phyloP scores from a whole-genome alignment of 2,329 filamentous ascomycete species.

The Xylariales sp. region DNA sequence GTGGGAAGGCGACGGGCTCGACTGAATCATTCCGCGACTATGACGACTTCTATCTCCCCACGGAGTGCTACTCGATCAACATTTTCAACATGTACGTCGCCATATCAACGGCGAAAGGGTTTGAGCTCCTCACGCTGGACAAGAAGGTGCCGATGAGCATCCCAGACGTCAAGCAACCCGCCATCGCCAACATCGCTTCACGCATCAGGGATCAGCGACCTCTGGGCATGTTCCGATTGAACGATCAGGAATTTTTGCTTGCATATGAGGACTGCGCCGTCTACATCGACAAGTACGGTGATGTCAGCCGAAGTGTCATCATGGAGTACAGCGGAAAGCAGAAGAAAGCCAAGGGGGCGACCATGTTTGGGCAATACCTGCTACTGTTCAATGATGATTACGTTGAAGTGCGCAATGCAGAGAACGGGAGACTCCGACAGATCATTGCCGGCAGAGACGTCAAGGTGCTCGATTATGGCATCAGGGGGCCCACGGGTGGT shows the following conservation, averaged over 20 bases:
- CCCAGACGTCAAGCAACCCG: constrained; percentile 74
- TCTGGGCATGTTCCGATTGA: constrained; percentile 93
- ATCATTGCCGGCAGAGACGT: constrained; percentile 92
- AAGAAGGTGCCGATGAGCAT: constrained; percentile 96
- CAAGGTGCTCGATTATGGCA: constrained; percentile 82
- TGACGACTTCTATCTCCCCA: constrained; percentile 97
- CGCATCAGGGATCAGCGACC: constrained; percentile 81
- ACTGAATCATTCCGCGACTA: constrained; percentile 98
- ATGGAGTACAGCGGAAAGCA: constrained; percentile 98
- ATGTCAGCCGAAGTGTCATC: constrained; percentile 87
- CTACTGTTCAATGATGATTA: constrained; percentile 95
- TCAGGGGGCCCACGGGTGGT: constrained; percentile 55
- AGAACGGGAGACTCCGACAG: constrained; percentile 89
- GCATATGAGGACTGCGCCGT: constrained; percentile 95
- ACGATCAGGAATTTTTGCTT: constrained; percentile 86
- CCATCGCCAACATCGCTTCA: constrained; percentile 78
- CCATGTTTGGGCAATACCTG: constrained; percentile 87
- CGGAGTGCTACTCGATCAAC: constrained; percentile 92
- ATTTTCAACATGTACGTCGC: constrained; percentile 93
- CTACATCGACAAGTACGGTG: constrained; percentile 97
- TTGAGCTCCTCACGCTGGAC: constrained; percentile 94
- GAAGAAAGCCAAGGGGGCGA: constrained; percentile 73
- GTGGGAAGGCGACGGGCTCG: constrained; percentile 57
- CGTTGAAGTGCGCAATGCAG: constrained; percentile 92
- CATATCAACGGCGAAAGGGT: constrained; percentile 84